phyloP scores from a whole-genome alignment of 139 green algal species.

The Medakamo hakoo region DNA sequence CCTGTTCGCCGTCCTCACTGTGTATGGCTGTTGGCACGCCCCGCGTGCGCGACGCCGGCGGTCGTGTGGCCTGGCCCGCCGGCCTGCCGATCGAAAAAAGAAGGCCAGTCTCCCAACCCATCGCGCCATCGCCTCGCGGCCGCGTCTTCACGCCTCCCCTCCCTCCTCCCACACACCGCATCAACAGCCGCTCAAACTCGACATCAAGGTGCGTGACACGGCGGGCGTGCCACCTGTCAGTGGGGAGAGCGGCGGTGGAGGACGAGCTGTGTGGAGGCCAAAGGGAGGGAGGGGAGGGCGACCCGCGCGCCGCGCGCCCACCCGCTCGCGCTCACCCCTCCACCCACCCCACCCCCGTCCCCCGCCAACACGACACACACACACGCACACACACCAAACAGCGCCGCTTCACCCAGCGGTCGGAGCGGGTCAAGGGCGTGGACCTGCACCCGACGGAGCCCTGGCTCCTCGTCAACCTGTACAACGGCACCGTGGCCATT shows the following conservation, averaged over 20 bases:
- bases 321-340: neutral
- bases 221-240: neutral
- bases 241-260: too few species aligned
- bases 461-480: slow-evolving; percentile 92
- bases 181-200: slow-evolving; percentile 61
- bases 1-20: too few species aligned
- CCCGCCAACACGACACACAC: neutral
- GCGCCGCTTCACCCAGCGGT: slow-evolving; percentile 80
- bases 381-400: slow-evolving; percentile 26
- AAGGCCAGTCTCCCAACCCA: too few species aligned
- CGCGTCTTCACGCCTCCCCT: neutral
- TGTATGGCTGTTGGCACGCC: too few species aligned
- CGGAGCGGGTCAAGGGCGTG: slow-evolving; percentile 94
- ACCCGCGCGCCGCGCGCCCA: neutral
- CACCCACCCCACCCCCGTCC: neutral
- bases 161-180: too few species aligned
- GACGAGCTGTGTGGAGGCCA: neutral
- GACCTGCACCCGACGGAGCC: slow-evolving; percentile 97
- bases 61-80: too few species aligned
- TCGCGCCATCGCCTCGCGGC: too few species aligned
- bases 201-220: slow-evolving; percentile 65
- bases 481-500: slow-evolving; percentile 93
- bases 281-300: neutral
- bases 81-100: too few species aligned
- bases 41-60: too few species aligned